Base-by-base conservation (phyloP, 352 stramenopile species). In the Bremia lactucae region DNA sequence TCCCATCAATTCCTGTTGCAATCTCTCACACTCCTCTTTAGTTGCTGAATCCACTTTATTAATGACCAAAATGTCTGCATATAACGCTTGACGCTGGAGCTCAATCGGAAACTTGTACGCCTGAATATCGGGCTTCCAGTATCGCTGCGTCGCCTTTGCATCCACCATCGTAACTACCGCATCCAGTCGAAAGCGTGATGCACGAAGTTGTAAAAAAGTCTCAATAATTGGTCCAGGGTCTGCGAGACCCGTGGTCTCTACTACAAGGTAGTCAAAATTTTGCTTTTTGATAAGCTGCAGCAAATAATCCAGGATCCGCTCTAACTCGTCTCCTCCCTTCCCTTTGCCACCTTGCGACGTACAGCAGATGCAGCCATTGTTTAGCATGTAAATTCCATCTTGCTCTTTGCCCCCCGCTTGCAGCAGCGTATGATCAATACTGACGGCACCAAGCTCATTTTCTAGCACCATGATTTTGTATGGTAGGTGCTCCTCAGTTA, bases 331-430 rank as follows among this genome's bases (percentile, higher is more conserved):
- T 33, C 87, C 95, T 33, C 80, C 68, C 22, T 34, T 42, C 14
- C 95, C 87, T 26, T 97, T 94, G 20, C 86, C 86, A 8, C 87
- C 67, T 29, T 53, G 51, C 9, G 97, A 86, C 8, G 89, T 96
- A 65, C 96, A 98, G 73, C 95, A 98, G 52, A 98, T 96, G 58
- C 95, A 98, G 28, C 94, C 94, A 63, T 98, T 98, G 66, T 97
- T 82, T 71, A 98, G 95, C 23, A 94, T 95, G 43, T 97, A 95
- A 36, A 98, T 87, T 45, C 97, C 94, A 52, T 85, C 72, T 3
- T 55, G 41, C 8, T 73, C 52, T 18, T 66, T 62, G 0, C 36
- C 44, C 7, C 56, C 59, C 18, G 53, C 37, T 21, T 61, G 56
- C 1, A 85, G 42, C 36, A 88, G 48, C 4, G 63, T 45, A 42